Percentiles rank a stretch among this genome's conserved stretches.
Conservation (phyloP, 345 rosid species). For the Ricinus communis region DNA sequence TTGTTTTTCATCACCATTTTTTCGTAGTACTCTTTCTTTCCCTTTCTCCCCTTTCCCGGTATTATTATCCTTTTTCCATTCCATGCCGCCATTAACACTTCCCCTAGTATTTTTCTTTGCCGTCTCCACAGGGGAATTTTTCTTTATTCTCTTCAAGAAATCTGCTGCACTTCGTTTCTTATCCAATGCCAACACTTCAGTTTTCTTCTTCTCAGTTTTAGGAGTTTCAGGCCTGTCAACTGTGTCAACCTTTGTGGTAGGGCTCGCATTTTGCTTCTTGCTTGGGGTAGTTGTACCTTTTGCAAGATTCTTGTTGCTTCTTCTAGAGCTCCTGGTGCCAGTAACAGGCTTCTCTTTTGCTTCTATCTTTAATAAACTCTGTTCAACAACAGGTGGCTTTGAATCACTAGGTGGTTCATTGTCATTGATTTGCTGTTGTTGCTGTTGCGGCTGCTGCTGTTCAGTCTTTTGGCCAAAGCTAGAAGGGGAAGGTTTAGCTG, state of each 20-base stretch:
- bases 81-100: constrained; percentile 17
- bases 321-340: constrained; percentile 63
- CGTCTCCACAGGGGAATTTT: constrained; percentile 42
- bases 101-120: constrained; percentile 34
- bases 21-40: constrained; percentile 44
- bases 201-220: constrained; percentile 33
- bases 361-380: constrained; percentile 33
- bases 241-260: constrained; percentile 21
- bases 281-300: constrained; percentile 8
- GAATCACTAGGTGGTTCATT: constrained; percentile 20
- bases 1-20: constrained; percentile 29
- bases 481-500: constrained; percentile 49
- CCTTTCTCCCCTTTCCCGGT: constrained; percentile 35
- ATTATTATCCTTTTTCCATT: constrained; percentile 30
- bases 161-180: constrained; percentile 68
- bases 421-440: constrained; percentile 16
- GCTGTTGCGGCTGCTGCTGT: constrained; percentile 4
- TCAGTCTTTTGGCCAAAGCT: constrained; percentile 40
- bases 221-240: constrained; percentile 17
- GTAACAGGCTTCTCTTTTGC: constrained; percentile 46
- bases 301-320: constrained; percentile 38
- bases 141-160: constrained; percentile 68
- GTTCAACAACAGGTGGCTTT: constrained; percentile 25
- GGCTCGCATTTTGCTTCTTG: constrained; percentile 34
- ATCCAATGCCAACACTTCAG: constrained; percentile 30